Evolutionary conservation across 2,329 filamentous ascomycete genomes (phyloP).

Genomic region (Apiospora kogelbergensis): DNA sequence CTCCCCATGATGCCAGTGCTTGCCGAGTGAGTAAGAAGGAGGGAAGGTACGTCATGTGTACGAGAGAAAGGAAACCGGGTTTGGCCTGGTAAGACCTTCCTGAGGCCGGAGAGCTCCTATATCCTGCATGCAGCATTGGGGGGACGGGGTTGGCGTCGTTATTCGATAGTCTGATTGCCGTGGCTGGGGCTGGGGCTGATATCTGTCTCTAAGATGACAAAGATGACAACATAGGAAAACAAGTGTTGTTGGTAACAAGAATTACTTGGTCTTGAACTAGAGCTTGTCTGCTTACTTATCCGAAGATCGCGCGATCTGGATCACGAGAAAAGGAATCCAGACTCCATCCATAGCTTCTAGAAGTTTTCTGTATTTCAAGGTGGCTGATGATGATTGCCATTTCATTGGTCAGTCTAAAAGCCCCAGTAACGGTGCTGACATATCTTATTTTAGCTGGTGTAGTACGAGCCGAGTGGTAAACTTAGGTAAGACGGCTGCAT

Average conservation of each 20-base stretch:
- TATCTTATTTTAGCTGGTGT: no score
- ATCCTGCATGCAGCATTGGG: neutral
- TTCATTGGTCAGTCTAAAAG: neutral
- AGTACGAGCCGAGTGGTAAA: neutral
- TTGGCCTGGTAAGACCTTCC: neutral
- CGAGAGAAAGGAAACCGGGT: neutral
- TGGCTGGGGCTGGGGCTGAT: slow-evolving; percentile 1
- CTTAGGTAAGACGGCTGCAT: neutral
- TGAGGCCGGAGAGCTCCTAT: neutral
- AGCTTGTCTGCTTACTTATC: neutral
- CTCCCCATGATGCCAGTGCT: no score
- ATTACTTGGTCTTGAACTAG: no score
- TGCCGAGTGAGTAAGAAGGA: no score
- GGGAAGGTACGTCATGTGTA: no score
- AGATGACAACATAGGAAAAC: neutral
- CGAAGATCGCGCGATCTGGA: neutral
- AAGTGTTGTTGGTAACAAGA: neutral
- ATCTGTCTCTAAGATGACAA: neutral
- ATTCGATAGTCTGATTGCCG: neutral
- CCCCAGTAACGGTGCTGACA: neutral
- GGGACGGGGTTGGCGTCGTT: neutral
- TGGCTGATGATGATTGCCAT: no score
- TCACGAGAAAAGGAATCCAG: neutral
- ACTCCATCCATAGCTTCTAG: neutral
- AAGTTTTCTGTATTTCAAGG: neutral